These are phyloP conservation scores for Chlamydomonas reinhardtii DNA, from an alignment of 163 green algal species.

Conservation along the genomic window DNA sequence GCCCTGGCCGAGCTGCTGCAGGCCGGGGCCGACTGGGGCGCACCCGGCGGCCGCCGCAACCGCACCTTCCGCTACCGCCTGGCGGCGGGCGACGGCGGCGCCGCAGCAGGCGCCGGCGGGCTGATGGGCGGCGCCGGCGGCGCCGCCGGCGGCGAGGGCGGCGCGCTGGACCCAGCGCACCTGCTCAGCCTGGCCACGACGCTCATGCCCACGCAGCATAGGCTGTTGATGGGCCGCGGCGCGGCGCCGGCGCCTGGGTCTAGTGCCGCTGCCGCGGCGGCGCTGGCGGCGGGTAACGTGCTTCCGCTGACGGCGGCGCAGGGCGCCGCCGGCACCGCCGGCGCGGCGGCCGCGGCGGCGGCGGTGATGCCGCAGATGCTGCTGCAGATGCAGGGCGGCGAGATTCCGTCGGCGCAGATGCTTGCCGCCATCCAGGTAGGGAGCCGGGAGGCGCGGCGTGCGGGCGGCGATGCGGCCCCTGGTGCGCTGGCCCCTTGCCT, in stretches of 20 bases:
- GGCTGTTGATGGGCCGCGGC: slow-evolving; percentile 17
- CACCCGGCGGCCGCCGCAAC: slow-evolving; percentile 28
- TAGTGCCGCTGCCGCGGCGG: background rate
- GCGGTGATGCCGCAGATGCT: background rate
- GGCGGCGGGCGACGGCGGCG: background rate
- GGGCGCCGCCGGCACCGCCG: background rate
- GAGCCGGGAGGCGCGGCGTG: background rate
- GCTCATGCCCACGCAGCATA: slow-evolving; percentile 40
- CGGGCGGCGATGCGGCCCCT: too few species aligned
- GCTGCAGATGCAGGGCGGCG: background rate
- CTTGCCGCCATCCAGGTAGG: slow-evolving; percentile 1
- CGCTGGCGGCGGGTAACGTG: slow-evolving; percentile 33
- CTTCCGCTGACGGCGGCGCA: slow-evolving; percentile 20
- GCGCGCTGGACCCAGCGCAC: slow-evolving; percentile 13
- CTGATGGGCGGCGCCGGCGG: background rate
- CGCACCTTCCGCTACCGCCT: slow-evolving; percentile 42
- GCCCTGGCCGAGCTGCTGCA: slow-evolving; percentile 45
- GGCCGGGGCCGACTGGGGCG: slow-evolving; percentile 8
- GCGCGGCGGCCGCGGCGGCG: background rate
- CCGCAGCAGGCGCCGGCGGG: background rate
- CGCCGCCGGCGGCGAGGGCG: background rate
- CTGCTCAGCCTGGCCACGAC: slow-evolving; percentile 18
- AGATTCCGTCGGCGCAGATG: slow-evolving; percentile 6
- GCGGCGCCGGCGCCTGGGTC: background rate
- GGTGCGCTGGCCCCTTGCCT: too few species aligned